Percentiles rank a stretch among this genome's conserved stretches.
Conservation (phyloP, 192 early-diverging fungal species). For the Gaertneriomyces sp. region DNA sequence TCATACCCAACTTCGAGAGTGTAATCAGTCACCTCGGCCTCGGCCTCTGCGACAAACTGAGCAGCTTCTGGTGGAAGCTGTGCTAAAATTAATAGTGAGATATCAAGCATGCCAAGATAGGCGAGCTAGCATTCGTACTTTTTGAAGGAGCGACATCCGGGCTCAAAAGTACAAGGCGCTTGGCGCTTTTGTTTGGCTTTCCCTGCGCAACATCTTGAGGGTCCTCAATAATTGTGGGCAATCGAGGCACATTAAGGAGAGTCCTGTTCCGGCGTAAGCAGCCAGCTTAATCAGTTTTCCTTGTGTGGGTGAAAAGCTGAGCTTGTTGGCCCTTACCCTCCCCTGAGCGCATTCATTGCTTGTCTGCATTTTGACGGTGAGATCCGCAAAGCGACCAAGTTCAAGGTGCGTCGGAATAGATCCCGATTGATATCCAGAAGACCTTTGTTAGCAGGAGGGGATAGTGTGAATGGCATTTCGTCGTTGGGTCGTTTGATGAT, state of each 20-base stretch:
- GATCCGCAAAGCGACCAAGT: constrained; percentile 66
- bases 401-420: constrained; percentile 58
- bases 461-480: constrained; percentile 6
- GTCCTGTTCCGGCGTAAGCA: not conserved
- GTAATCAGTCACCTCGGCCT: constrained; percentile 51
- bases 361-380: constrained; percentile 47
- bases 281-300: not conserved
- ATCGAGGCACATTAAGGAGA: constrained; percentile 14
- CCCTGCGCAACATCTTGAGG: constrained; percentile 8
- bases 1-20: constrained; percentile 71
- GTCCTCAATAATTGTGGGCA: constrained; percentile 22
- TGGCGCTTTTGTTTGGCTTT: constrained; percentile 11
- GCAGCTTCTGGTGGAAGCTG: constrained; percentile 46
- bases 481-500: no score
- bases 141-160: constrained; percentile 33
- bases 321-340: constrained; percentile 1
- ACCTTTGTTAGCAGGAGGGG: constrained; percentile 65
- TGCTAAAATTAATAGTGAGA: not conserved
- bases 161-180: constrained; percentile 49
- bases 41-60: constrained; percentile 47
- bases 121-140: not conserved
- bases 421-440: constrained; percentile 64
- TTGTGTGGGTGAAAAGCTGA: constrained; percentile 7
- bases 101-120: not conserved
- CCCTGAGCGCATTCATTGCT: constrained; percentile 46